Base-by-base conservation (phyloP, 768 basidiomycete species). In the Lactarius indigo region DNA sequence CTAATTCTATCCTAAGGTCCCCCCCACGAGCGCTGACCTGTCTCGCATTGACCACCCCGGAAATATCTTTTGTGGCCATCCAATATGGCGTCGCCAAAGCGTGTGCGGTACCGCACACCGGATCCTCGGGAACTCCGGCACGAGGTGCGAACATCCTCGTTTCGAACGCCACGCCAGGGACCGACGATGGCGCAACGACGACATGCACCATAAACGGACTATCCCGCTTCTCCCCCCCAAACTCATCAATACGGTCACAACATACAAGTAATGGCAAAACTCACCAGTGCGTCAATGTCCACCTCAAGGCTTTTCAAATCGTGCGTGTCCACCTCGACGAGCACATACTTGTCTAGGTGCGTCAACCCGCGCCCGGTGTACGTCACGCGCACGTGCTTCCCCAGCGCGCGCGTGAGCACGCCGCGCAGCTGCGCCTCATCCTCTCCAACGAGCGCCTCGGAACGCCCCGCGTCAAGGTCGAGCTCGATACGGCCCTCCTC, bases 81-180 rank as follows among this genome's bases (percentile, higher is more conserved):
- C 75, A 78, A 68, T 75, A 78, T 1, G 73, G 71, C n/a, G 71
- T 70, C 20, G 76, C 61, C 3, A 74, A 41, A 8, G 71, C 67
- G 59, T 76, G 75, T 2, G 75, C 75, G 2, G 73, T 74, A 1
- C 77, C 76, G 33, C 73, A 74, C 23, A 77, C 76, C 13, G 76
- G 76, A 57, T 78, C 77, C 35, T 77, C 76, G 6, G 41, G 28
- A 4, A 73, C 28, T 0, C 73, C 76, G 6, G 62, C 44, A 12
- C 59, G 55, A 1, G 74, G 69, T 2, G 56, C 73, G 56, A 78
- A 77, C n/a, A 75, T 73, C 23, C 77, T 73, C 18, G 76, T 76
- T 35, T 71, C 66, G 55, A 76, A 76, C 20, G 71, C 63, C 39
- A 62, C 64, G 3, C 56, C 64, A 0, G 60, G 59, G 2, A 50